phyloP scores from a whole-genome alignment of 2,329 filamentous ascomycete species.

The Aspergillus latus region DNA sequence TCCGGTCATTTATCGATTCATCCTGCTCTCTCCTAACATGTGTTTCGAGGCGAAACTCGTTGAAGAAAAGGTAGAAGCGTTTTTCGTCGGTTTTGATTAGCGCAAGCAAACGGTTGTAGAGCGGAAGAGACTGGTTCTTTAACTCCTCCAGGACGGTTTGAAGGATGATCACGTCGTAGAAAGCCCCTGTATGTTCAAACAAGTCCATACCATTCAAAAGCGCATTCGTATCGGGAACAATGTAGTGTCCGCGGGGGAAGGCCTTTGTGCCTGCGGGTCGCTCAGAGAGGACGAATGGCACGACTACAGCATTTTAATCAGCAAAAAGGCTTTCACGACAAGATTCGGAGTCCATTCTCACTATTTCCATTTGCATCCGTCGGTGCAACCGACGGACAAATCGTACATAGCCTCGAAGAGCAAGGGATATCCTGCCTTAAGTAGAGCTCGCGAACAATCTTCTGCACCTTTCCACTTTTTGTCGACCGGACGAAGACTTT shows the following conservation, averaged over 20 bases:
- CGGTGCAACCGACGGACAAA: conserved; percentile 72
- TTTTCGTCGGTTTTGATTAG: conserved; percentile 95
- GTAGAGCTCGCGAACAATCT: conserved; percentile 96
- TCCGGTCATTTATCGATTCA: conserved; percentile 93
- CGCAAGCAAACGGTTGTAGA: conserved; percentile 89
- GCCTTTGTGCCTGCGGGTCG: conserved; percentile 78
- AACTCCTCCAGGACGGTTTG: conserved; percentile 97
- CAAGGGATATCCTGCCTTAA: conserved; percentile 95
- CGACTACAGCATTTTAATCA: conserved; percentile 52
- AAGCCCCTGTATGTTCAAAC: conserved; percentile 86
- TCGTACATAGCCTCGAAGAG: conserved; percentile 82
- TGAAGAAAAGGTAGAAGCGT: conserved; percentile 98
- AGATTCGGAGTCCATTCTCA: conserved; percentile 38
- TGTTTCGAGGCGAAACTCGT: conserved; percentile 93
- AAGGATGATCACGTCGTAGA: conserved; percentile 94
- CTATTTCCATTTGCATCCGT: conserved; percentile 75
- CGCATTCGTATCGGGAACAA: conserved; percentile 94
- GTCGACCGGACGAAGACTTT: conserved; percentile 96
- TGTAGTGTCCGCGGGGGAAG: conserved; percentile 86
- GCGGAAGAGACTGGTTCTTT: conserved; percentile 84
- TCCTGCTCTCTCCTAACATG: conserved; percentile 71
- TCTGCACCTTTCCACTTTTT: conserved; percentile 94
- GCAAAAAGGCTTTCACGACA: conserved; percentile 13
- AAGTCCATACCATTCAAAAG: conserved; percentile 95
- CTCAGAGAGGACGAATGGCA: conserved; percentile 84